Conservation (phyloP, 2,329 filamentous ascomycete genomes). For the Colletotrichum phormii region DNA sequence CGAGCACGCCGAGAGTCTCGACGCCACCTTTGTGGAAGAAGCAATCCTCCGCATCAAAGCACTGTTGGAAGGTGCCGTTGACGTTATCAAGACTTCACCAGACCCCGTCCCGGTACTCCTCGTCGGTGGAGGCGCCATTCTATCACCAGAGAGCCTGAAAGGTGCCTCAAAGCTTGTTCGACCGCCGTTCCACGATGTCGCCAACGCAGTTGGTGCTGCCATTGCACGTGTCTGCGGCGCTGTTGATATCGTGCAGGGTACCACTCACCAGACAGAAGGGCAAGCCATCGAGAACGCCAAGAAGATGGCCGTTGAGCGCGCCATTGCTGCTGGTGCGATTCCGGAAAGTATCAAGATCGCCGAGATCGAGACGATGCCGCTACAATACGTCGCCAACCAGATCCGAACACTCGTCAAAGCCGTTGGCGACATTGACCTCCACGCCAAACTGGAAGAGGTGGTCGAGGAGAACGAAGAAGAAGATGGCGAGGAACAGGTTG, state of each 20-base stretch:
- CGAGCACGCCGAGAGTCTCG: slow-evolving; percentile 40
- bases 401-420: slow-evolving; percentile 50
- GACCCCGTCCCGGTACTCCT: slow-evolving; percentile 54
- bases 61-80: slow-evolving; percentile 41
- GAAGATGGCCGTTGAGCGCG: slow-evolving; percentile 37
- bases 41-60: slow-evolving; percentile 36
- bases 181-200: slow-evolving; percentile 68
- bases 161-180: slow-evolving; percentile 68
- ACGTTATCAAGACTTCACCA: slow-evolving; percentile 43
- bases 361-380: slow-evolving; percentile 54
- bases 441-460: slow-evolving; percentile 46
- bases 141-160: slow-evolving; percentile 65
- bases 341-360: slow-evolving; percentile 50
- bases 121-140: slow-evolving; percentile 72
- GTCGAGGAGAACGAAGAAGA: slow-evolving; percentile 55
- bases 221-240: slow-evolving; percentile 69
- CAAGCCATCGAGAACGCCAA: slow-evolving; percentile 40
- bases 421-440: slow-evolving; percentile 55
- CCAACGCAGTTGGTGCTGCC: slow-evolving; percentile 74
- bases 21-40: slow-evolving; percentile 42
- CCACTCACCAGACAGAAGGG: slow-evolving; percentile 37
- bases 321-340: slow-evolving; percentile 35
- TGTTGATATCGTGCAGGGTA: slow-evolving; percentile 50
- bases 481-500: slow-evolving; percentile 54
- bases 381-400: slow-evolving; percentile 48